Evolutionary conservation across 1,284 basidiomycete species (phyloP).

Genomic region (Phenoliferia sp.): DNA sequence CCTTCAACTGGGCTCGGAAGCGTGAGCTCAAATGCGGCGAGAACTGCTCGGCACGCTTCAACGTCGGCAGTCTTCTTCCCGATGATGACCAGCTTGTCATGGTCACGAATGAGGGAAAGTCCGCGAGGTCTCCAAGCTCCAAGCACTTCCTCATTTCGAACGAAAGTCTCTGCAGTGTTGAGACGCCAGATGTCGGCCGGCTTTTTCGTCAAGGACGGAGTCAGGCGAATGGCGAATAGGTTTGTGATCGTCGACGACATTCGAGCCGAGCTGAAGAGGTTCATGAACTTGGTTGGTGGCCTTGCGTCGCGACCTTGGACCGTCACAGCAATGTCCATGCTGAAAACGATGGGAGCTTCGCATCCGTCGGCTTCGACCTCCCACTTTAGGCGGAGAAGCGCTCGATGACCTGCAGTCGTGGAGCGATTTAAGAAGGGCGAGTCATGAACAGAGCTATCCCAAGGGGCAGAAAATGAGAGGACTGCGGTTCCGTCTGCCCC

Average conservation of each 20-base stretch:
- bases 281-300: conserved; percentile 68
- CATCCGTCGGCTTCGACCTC: conserved; percentile 77
- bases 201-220: conserved; percentile 78
- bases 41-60: conserved; percentile 73
- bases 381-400: conserved; percentile 73
- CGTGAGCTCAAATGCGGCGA: conserved; percentile 43
- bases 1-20: conserved; percentile 50
- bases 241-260: conserved; percentile 46
- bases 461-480: conserved; percentile 66
- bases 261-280: conserved; percentile 69
- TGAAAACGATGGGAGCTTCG: conserved; percentile 74
- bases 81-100: conserved; percentile 61
- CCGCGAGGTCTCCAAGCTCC: conserved; percentile 81
- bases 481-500: conserved; percentile 69
- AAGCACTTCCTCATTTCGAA: conserved; percentile 81
- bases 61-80: conserved; percentile 79
- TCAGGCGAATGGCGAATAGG: conserved; percentile 55
- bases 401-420: conserved; percentile 69
- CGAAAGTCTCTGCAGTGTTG: conserved; percentile 89
- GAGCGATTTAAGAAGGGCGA: conserved; percentile 79
- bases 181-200: conserved; percentile 88
- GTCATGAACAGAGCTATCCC: conserved; percentile 92
- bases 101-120: conserved; percentile 80
- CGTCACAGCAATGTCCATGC: conserved; percentile 78
- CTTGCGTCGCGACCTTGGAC: conserved; percentile 81